Base-by-base conservation (phyloP, 208 protist species). In the Crithidia expoeki region DNA sequence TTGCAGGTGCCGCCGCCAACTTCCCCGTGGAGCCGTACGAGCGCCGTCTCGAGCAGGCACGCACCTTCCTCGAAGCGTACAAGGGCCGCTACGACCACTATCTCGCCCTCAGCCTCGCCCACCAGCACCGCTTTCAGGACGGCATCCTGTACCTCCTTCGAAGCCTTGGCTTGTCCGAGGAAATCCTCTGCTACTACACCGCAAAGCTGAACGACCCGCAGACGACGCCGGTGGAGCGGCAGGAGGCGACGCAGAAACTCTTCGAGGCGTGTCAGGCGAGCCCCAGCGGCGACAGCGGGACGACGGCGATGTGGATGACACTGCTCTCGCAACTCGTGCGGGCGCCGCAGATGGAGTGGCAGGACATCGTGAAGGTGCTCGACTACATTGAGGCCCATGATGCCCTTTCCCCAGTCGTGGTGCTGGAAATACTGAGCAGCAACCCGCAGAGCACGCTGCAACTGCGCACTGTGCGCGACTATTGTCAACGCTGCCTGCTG, bases 81-180 rank as follows among this genome's bases (percentile, higher is more conserved):
- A 47, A 66, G 14, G 88, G 84, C 2, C 69, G 83, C 38, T 99
- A 98, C 67, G 92, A 98, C 66, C 69, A 76, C 50, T 93, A 98
- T 52, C 93, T 98, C 32, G 96, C 93, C 38, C 80, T 99, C 32
- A 88, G 92, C 7, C 83, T 98, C 23, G 21, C 69, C 32, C 88
- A 98, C 67, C 88, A 90, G 74, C 84, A 97, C 69, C 70, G 88
- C 28, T 98, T 97, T 69, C 76, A 92, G 67, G 66, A 87, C 32
- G 97, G 96, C 40, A 85, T 97, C 28, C 61, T 98, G 6, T 91
- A 95, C 56, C 80, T 99, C 5, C 95, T 97, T 38, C 88, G 93
- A 40, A 74, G 75, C 19, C 72, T 98, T 11, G 57, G 86, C 23
- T 84, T 97, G 36, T 93, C 83, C 14, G 69, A 76, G 27, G 86